Base-by-base conservation (phyloP, 495 filamentous ascomycete species). In the Lepidopterella palustris region DNA sequence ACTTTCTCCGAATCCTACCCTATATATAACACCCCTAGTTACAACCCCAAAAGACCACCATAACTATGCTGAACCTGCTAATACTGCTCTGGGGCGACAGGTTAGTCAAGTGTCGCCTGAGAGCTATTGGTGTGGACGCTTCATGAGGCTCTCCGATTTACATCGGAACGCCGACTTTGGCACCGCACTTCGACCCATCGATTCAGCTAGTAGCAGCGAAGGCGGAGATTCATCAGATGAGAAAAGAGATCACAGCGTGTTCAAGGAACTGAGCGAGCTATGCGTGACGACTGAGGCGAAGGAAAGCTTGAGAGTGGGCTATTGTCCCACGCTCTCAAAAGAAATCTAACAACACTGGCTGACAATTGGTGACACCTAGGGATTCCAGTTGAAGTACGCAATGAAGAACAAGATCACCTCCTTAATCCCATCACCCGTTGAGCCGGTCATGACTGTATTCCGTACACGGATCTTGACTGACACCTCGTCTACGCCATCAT, bases 331-430 rank as follows among this genome's bases (percentile, higher is more conserved):
- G 10, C 13, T 4, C 35, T 13, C 35, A 11, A 15, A 3, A 3
- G 35, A 35, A 42, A 15, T 15, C 13, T 42, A 11, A 10, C 3
- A 2, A 42, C 35, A 42, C 3, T 18, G 35, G 18, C 3, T 42
- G 10, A 42, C 35, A 10, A 15, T 15, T 6, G 6, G 31, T 6
- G 15, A 42, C 13, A 42, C 13, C 2, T 15, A 50, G 47, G 21
- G 15, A 25, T 50, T 50, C 47, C 47, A 50, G 47, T 25, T 50
- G 47, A 50, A 50, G 24, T 50, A 25, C 20, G 47, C 47, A 50
- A 50, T 50, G 47, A 27, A 23, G 9, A 5, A 50, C 24, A 50
- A 50, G 21, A 25, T 50, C 6, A 26, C 25, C 18, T 50, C 47
- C 15, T 15, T 50, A 24, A 50, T 50, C 25, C 47, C 47, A 13